Percentiles rank a stretch among this genome's conserved stretches.
Evolutionary conservation across 2,329 filamentous ascomycete species (phyloP).

Genomic region (Macrophomina pseudophaseolina): DNA sequence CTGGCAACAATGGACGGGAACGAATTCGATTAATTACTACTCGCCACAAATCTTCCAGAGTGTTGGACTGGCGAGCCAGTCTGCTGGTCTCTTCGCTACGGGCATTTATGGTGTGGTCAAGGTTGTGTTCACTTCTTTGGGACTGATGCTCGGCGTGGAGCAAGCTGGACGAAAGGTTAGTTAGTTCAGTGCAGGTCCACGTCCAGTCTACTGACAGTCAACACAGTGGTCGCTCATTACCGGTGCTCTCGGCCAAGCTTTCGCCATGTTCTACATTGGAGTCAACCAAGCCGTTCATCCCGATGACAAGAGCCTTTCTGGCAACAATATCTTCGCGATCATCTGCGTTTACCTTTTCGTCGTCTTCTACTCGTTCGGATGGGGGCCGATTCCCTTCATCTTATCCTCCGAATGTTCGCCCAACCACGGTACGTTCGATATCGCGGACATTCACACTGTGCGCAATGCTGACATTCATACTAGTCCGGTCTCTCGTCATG

Average conservation of each 20-base stretch:
- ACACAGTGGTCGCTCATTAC: constrained; percentile 48
- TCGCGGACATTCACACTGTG: neutral
- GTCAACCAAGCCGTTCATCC: constrained; percentile 44
- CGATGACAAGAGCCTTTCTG: constrained; percentile 36
- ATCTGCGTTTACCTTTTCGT: constrained; percentile 58
- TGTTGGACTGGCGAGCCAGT: constrained; percentile 46
- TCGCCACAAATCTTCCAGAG: constrained; percentile 51
- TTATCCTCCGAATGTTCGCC: constrained; percentile 49
- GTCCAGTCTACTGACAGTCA: constrained; percentile 10
- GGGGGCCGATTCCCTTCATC: constrained; percentile 53
- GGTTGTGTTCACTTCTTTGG: constrained; percentile 50
- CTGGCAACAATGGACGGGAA: constrained; percentile 48
- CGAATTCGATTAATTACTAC: constrained; percentile 44
- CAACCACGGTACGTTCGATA: constrained; percentile 38
- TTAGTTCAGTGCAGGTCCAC: constrained; percentile 27
- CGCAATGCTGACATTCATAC: neutral
- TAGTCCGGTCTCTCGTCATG: constrained; percentile 50
- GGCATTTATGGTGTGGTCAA: constrained; percentile 55
- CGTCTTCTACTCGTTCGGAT: constrained; percentile 53
- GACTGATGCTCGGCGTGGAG: constrained; percentile 52
- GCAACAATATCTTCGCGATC: constrained; percentile 52
- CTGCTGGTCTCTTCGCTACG: constrained; percentile 51
- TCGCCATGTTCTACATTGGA: constrained; percentile 50
- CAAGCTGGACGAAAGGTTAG: constrained; percentile 50
- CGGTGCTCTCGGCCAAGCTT: constrained; percentile 49